Percentiles rank a stretch among this genome's conserved stretches.
Conservation (phyloP, 2,329 filamentous ascomycete species). For the Fusarium falciforme region DNA sequence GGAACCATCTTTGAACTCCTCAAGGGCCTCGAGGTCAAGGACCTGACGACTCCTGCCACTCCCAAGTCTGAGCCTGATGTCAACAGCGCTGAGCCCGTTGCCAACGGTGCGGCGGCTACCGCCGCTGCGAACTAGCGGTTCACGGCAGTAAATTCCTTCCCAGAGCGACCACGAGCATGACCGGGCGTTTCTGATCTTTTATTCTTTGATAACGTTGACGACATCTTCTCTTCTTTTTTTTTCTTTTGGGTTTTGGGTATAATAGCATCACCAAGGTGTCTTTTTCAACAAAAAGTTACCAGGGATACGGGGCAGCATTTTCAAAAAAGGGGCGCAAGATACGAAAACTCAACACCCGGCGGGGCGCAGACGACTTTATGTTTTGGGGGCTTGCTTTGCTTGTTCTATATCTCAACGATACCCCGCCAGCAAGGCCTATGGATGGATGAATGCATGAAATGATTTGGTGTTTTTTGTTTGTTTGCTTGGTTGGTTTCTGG, state of each 20-base stretch:
- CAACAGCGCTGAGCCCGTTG: slow-evolving; percentile 27
- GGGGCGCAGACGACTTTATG: slow-evolving; percentile 46
- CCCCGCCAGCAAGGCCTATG: slow-evolving; percentile 50
- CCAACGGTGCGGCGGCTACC: slow-evolving; percentile 20
- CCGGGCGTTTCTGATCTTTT: slow-evolving; percentile 29
- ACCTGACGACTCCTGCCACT: slow-evolving; percentile 62
- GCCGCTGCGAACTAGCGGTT: slow-evolving; percentile 29
- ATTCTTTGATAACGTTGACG: slow-evolving; percentile 29
- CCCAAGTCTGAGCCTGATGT: slow-evolving; percentile 40
- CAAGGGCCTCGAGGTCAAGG: slow-evolving; percentile 77
- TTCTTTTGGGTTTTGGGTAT: slow-evolving; percentile 35
- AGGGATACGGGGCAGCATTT: slow-evolving; percentile 45
- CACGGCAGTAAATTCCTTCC: neutral
- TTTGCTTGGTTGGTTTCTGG: neutral
- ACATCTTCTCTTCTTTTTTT: slow-evolving; percentile 11
- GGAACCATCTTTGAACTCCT: slow-evolving; percentile 88
- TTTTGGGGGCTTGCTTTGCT: slow-evolving; percentile 49
- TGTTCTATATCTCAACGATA: slow-evolving; percentile 56
- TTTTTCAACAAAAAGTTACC: slow-evolving; percentile 58
- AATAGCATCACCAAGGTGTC: slow-evolving; percentile 47
- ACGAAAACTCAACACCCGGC: slow-evolving; percentile 39
- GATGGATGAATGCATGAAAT: slow-evolving; percentile 45
- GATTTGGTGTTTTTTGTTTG: slow-evolving; percentile 25
- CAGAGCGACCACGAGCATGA: slow-evolving; percentile 29
- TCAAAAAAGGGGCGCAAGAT: slow-evolving; percentile 40